phyloP scores from a whole-genome alignment of 1,139 yeast genomes.

The Candida sp. region DNA sequence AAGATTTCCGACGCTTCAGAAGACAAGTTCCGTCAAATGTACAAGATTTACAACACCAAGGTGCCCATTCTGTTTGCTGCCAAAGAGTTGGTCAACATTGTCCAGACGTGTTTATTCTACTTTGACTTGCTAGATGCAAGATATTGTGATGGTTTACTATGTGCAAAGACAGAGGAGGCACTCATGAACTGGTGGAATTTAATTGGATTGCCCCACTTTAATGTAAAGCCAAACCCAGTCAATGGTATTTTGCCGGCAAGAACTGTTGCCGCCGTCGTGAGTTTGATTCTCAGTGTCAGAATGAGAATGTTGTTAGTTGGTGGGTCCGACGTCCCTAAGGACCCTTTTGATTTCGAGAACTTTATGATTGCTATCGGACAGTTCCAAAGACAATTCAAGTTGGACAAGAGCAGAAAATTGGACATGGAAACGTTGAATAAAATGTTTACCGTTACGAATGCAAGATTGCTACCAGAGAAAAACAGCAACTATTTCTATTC shows the following conservation, averaged over 20 bases:
- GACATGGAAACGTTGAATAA: constrained; percentile 68
- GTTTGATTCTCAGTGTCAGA: constrained; percentile 69
- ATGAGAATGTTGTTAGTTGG: constrained; percentile 69
- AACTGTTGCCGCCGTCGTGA: constrained; percentile 65
- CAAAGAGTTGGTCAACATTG: constrained; percentile 70
- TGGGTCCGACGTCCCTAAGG: constrained; percentile 83
- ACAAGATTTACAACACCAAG: constrained; percentile 50
- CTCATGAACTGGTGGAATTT: constrained; percentile 82
- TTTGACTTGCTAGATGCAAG: constrained; percentile 72
- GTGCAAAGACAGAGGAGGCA: constrained; percentile 77
- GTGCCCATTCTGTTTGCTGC: constrained; percentile 71
- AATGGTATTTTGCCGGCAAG: constrained; percentile 65
- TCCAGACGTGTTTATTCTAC: constrained; percentile 80
- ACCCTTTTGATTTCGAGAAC: constrained; percentile 78
- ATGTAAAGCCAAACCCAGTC: constrained; percentile 44
- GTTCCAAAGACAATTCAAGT: constrained; percentile 60
- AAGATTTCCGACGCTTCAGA: constrained; percentile 78
- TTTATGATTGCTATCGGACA: constrained; percentile 65
- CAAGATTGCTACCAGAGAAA: constrained; percentile 37
- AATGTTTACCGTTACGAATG: constrained; percentile 62
- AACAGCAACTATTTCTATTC: constrained; percentile 17
- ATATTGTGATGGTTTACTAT: constrained; percentile 83
- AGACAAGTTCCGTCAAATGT: constrained; percentile 82
- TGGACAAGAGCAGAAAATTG: constrained; percentile 60
- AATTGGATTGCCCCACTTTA: constrained; percentile 69